Base-by-base conservation (phyloP, 2,329 filamentous ascomycete species). In the Coniochaeta hoffmannii region DNA sequence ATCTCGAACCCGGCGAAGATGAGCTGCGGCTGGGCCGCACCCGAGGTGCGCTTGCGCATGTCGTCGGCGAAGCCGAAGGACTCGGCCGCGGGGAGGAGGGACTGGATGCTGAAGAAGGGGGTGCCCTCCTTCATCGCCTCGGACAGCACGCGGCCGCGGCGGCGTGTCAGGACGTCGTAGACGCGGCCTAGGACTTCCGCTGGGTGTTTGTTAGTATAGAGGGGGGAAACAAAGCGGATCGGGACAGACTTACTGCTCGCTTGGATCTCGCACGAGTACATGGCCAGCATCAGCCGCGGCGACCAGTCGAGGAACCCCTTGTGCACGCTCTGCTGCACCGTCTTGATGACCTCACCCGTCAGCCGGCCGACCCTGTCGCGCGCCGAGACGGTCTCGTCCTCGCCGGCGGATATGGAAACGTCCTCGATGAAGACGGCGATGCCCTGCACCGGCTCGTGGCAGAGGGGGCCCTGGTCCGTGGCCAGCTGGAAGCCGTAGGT, bases 181-280 rank as follows among this genome's bases (percentile, higher is more conserved):
- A 97, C 94, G 30, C 90, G 87, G 22, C 94, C 94, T 5, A 99
- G 84, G 41, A 97, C 94, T 71, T 97, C 94, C 64, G 92, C 85
- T 84, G 63, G 46, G 30, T 41, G 53, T 53, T 68, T 60, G 58
- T 59, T 60, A 58, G 59, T 17, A 15, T 28, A 26, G 32, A 46
- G 46, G n/a, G 19, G 15, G 15, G 41, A 53, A 24, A 49, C 14
- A 22, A 3, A 10, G 28, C 14, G 24, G 17, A 22, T n/a, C n/a
- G 53, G 30, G 50, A 11, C 34, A 46, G 14, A 73, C 82, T 69
- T 78, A 87, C 84, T 93, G 22, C 89, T 92, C 30, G 93, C 91
- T 79, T 97, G 94, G 65, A 99, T 97, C 69, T 97, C 94, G 69
- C 93, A 96, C 55, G 85, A 90, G 76, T 99, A 99, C 90, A 97